A percentile compares a stretch with the other conserved stretches of the same genome.
phyloP scores from a whole-genome alignment of 306 rosid species.

The Gynostemma pentaphyllum region DNA sequence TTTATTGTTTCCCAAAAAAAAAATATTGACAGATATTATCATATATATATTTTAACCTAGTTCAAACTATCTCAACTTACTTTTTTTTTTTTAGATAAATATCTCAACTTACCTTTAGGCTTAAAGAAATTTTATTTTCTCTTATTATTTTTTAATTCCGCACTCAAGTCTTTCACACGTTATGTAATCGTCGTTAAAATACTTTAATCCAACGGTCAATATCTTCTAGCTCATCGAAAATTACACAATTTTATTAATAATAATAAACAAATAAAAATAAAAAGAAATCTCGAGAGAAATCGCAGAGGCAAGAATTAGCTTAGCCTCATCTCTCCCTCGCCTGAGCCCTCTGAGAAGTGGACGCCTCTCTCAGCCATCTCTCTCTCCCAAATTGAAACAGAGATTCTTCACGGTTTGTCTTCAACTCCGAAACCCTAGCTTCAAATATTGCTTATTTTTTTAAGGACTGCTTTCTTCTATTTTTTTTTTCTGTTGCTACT shows the following conservation, averaged over 20 bases:
- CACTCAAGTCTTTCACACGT: too few relatives aligned
- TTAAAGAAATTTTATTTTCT: too few relatives aligned
- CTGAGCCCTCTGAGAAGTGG: slow-evolving; percentile 3
- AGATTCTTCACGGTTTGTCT: neutral
- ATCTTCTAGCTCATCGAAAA: neutral
- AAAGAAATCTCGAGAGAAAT: slow-evolving; percentile 6
- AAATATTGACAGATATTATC: too few relatives aligned
- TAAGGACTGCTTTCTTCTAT: neutral
- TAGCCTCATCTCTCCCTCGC: slow-evolving; percentile 10
- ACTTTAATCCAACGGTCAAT: neutral
- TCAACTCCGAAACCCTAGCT: neutral
- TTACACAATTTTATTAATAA: neutral
- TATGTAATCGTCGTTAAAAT: too few relatives aligned
- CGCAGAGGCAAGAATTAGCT: neutral
- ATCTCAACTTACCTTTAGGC: too few relatives aligned
- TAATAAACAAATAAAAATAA: neutral
- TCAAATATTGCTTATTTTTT: neutral
- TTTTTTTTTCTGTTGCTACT: neutral
- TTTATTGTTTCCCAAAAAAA: too few relatives aligned
- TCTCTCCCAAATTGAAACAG: neutral
- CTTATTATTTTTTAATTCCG: too few relatives aligned
- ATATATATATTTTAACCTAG: too few relatives aligned
- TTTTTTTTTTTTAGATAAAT: too few relatives aligned
- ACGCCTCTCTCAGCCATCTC: neutral
- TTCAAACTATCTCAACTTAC: too few relatives aligned